Evolutionary conservation across 2,329 filamentous ascomycete species (phyloP).

Genomic region (Talaromyces sp.): DNA sequence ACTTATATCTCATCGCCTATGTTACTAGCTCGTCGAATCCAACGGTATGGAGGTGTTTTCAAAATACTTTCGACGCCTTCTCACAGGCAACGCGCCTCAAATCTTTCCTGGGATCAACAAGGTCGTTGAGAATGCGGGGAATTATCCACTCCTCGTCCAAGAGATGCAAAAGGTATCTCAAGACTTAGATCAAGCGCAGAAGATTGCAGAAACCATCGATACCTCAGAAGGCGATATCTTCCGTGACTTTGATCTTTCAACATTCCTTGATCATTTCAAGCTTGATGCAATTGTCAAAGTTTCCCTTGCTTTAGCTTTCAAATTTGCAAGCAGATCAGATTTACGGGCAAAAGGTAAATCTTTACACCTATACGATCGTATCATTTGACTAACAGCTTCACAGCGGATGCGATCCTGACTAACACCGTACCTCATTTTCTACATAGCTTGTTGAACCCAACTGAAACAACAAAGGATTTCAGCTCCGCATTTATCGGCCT

Average conservation of each 20-base stretch:
- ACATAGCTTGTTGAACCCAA: slow-evolving; percentile 66
- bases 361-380: neutral
- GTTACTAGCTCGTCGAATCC: slow-evolving; percentile 79
- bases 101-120: slow-evolving; percentile 81
- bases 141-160: slow-evolving; percentile 74
- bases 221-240: slow-evolving; percentile 88
- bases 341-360: slow-evolving; percentile 80
- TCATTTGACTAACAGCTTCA: slow-evolving; percentile 10
- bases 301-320: slow-evolving; percentile 83
- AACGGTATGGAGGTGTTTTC: slow-evolving; percentile 99
- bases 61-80: slow-evolving; percentile 89
- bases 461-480: slow-evolving; percentile 63
- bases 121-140: slow-evolving; percentile 70
- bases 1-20: neutral
- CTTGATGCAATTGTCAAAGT: slow-evolving; percentile 85
- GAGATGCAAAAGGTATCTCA: slow-evolving; percentile 84
- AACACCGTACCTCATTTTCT: slow-evolving; percentile 75
- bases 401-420: slow-evolving; percentile 86
- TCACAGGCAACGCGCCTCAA: slow-evolving; percentile 84
- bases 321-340: slow-evolving; percentile 73
- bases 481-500: slow-evolving; percentile 68
- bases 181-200: slow-evolving; percentile 76
- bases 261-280: slow-evolving; percentile 94
- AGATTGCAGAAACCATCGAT: slow-evolving; percentile 92
- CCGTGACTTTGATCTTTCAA: slow-evolving; percentile 91